Evolutionary conservation across 2,329 filamentous ascomycete species (phyloP).

Genomic region (Talaromyces marneffei): DNA sequence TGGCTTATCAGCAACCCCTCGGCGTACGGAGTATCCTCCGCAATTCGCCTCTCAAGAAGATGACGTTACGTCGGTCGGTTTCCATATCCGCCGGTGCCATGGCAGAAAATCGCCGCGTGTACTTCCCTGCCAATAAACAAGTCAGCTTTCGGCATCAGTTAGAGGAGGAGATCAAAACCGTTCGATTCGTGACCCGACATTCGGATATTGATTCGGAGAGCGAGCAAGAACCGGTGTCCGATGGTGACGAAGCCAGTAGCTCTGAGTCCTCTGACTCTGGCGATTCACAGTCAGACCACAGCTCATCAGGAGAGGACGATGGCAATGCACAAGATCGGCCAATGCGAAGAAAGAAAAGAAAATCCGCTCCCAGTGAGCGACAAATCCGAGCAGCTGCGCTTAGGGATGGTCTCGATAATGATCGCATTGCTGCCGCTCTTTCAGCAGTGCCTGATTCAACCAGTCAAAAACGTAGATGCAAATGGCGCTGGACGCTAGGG

Average conservation of each 20-base stretch:
- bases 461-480: conserved; percentile 8
- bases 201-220: conserved; percentile 44
- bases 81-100: conserved; percentile 23
- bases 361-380: conserved; percentile 27
- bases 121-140: conserved; percentile 52
- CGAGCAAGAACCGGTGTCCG: conserved; percentile 15
- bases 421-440: conserved; percentile 17
- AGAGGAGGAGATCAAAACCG: conserved; percentile 55
- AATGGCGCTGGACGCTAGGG: conserved; percentile 14
- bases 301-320: conserved; percentile 29
- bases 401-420: conserved; percentile 41
- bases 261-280: conserved; percentile 25
- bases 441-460: conserved; percentile 4
- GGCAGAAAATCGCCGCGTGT: conserved; percentile 10
- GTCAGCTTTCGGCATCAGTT: conserved; percentile 53
- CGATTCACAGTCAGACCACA: conserved; percentile 19
- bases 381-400: conserved; percentile 37
- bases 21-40: conserved; percentile 44
- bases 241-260: conserved; percentile 14
- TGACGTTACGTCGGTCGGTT: conserved; percentile 28
- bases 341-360: conserved; percentile 34
- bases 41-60: conserved; percentile 39
- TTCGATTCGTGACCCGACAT: conserved; percentile 51
- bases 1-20: conserved; percentile 39
- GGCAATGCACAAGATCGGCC: conserved; percentile 18